phyloP scores from a whole-genome alignment of 2,329 filamentous ascomycete species.

The Pseudonectria buxi region DNA sequence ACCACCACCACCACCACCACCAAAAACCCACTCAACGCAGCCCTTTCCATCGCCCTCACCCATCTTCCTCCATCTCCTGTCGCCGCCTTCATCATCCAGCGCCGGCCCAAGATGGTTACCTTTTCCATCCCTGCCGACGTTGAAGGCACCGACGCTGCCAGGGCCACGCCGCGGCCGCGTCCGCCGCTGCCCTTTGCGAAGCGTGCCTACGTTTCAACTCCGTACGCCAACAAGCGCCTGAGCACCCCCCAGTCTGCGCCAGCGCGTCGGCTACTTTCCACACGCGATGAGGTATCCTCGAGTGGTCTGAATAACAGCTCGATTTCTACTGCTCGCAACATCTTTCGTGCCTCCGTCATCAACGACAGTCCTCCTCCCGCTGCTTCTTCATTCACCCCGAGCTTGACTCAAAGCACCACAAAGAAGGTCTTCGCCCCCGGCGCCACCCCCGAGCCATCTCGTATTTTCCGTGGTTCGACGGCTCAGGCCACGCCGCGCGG shows the following conservation, averaged over 20 bases:
- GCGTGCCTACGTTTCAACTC: slow-evolving; percentile 35
- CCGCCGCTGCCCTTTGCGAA: slow-evolving; percentile 38
- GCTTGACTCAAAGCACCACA: slow-evolving; percentile 36
- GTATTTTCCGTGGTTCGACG: slow-evolving; percentile 38
- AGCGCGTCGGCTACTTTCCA: slow-evolving; percentile 28
- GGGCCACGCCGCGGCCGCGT: slow-evolving; percentile 32
- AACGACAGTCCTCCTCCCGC: slow-evolving; percentile 24
- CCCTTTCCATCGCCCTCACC: slow-evolving; percentile 6
- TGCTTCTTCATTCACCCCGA: slow-evolving; percentile 39
- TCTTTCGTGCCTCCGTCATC: slow-evolving; percentile 35
- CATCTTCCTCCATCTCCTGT: slow-evolving; percentile 5
- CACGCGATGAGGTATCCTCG: slow-evolving; percentile 29
- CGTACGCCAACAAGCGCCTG: slow-evolving; percentile 28
- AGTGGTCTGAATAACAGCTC: slow-evolving; percentile 31
- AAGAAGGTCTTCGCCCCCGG: slow-evolving; percentile 43
- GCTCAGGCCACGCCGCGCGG: slow-evolving; percentile 42
- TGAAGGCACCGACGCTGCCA: slow-evolving; percentile 23
- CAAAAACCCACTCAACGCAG: slow-evolving; percentile 9
- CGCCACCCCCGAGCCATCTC: slow-evolving; percentile 37
- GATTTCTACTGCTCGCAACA: slow-evolving; percentile 32
- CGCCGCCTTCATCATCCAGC: slow-evolving; percentile 2
- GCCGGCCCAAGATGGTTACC: slow-evolving; percentile 28
- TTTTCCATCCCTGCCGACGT: slow-evolving; percentile 32
- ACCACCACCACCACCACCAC: slow-evolving; percentile 9
- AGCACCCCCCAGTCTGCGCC: slow-evolving; percentile 33